Evolutionary conservation across 2,329 filamentous ascomycete species (phyloP), one percentile per base, ranked within the genome.

Genomic region (Colletotrichum sp.): DNA sequence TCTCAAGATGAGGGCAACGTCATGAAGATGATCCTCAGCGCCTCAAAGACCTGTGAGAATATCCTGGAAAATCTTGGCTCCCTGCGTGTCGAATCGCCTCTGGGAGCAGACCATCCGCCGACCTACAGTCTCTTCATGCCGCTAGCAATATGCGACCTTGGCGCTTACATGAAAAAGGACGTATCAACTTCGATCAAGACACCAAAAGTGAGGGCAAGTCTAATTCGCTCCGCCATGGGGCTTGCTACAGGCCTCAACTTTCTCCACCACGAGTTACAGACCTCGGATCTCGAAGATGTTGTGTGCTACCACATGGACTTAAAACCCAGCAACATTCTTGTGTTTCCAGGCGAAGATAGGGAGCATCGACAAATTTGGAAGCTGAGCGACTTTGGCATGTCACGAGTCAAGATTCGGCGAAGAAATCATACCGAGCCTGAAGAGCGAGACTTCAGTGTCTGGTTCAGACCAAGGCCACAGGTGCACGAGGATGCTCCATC

Each of bases 221-320:
- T 68, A 5, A 27, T 68, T 5, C 66, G 66, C 12, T 68, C 66
- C 3, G 66, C 66, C 18, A 59, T 68, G 24, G 66, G 66, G 12
- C 66, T 68, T 9, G 66, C 66, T 4, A 31, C 57, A 8, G 83
- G 81, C 0, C 75, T 85, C 7, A 77, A 81, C 12, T 84, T 83
- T 69, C 79, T 86, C 16, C 84, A 86, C 73, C 79, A 79, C n/a
- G 80, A 80, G 6, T 81, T 84, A 63, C 76, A 73, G 43, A 79
- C 77, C 8, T 47, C 74, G 1, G 76, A 78, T 9, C 69, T 77
- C 16, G 79, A 82, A 29, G 75, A 77, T 5, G 76, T 84, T 8
- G 80, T 82, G 7, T 85, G 83, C 72, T 85, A 84, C 62, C 84
- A 86, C 58, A 83, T 85, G 79, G 84, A 86, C 69, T 76, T 86